phyloP scores from a whole-genome alignment of 768 basidiomycete species.

The Lepiota venenata region DNA sequence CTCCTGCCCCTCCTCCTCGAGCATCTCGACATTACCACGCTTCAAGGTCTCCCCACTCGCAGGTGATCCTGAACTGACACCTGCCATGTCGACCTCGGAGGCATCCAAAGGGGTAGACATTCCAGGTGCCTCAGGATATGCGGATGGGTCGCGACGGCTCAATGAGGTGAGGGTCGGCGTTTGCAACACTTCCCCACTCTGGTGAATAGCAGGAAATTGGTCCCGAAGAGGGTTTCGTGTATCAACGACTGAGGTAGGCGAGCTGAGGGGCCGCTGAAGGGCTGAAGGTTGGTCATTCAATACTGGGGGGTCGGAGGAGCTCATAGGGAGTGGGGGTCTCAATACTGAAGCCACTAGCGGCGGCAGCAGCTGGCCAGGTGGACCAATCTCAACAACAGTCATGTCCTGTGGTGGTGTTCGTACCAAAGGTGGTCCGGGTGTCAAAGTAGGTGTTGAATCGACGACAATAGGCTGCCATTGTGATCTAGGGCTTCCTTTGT shows the following conservation, averaged over 20 bases:
- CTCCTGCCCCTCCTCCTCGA: neutral
- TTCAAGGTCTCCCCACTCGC: neutral
- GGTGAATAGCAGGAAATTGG: neutral
- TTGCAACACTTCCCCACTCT: neutral
- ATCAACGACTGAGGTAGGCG: neutral
- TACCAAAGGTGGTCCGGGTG: neutral
- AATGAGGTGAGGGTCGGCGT: constrained; percentile 1
- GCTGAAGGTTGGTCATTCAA: neutral
- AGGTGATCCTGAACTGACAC: constrained; percentile 4
- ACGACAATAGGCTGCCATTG: neutral
- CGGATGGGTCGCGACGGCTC: neutral
- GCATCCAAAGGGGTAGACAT: constrained; percentile 11
- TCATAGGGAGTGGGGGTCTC: neutral
- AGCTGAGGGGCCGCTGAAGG: neutral
- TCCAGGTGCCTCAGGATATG: constrained; percentile 3
- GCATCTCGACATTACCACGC: constrained; percentile 2
- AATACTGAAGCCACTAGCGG: neutral
- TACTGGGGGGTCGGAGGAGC: neutral
- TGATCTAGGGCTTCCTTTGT: no score
- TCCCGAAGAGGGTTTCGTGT: no score
- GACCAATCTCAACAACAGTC: constrained; percentile 5
- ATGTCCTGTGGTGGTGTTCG: neutral
- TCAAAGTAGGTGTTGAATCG: neutral
- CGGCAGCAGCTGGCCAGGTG: neutral
- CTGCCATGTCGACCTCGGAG: neutral